A percentile compares a stretch with the other conserved stretches of the same genome.
These are phyloP conservation scores for Atractiella rhizophila DNA, from an alignment of 768 basidiomycete species.

Conservation along the genomic window DNA sequence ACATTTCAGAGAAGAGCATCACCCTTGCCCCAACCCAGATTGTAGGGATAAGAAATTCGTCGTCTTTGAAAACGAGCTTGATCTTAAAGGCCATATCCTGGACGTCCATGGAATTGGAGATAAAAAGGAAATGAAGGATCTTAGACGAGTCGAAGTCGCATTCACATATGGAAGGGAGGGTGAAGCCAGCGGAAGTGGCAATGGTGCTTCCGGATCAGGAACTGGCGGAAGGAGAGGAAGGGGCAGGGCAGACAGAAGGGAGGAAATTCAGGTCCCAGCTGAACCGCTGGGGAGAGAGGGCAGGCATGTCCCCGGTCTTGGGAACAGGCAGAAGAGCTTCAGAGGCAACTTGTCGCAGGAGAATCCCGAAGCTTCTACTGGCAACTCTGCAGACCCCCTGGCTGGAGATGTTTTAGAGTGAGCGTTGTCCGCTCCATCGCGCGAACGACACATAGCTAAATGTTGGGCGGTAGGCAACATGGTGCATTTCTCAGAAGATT, in stretches of 20 bases:
- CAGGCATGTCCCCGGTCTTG: slow-evolving; percentile 1
- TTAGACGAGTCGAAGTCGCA: slow-evolving; percentile 36
- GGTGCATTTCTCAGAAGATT: slow-evolving; percentile 40
- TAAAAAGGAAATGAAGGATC: slow-evolving; percentile 41
- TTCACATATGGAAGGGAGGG: slow-evolving; percentile 21
- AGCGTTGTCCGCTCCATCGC: background rate
- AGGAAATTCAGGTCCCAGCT: background rate
- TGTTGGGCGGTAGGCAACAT: slow-evolving; percentile 32
- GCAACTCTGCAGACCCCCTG: background rate
- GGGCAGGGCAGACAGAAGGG: background rate
- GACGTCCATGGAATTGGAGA: slow-evolving; percentile 50
- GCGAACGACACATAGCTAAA: background rate
- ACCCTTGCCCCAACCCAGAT: slow-evolving; percentile 42
- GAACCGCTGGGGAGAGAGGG: background rate
- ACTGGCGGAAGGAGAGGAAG: background rate
- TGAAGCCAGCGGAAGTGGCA: background rate
- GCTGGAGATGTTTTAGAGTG: background rate
- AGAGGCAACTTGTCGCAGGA: background rate
- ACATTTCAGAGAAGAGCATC: slow-evolving; percentile 51
- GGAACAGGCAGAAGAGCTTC: slow-evolving; percentile 2
- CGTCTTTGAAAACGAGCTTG: slow-evolving; percentile 64
- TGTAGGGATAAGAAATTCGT: slow-evolving; percentile 81
- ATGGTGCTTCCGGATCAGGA: slow-evolving; percentile 5
- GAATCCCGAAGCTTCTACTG: background rate
- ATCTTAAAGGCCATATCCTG: slow-evolving; percentile 75